phyloP scores from a whole-genome alignment of 2,329 filamentous ascomycete genomes.

The Penicillium vulpinum region DNA sequence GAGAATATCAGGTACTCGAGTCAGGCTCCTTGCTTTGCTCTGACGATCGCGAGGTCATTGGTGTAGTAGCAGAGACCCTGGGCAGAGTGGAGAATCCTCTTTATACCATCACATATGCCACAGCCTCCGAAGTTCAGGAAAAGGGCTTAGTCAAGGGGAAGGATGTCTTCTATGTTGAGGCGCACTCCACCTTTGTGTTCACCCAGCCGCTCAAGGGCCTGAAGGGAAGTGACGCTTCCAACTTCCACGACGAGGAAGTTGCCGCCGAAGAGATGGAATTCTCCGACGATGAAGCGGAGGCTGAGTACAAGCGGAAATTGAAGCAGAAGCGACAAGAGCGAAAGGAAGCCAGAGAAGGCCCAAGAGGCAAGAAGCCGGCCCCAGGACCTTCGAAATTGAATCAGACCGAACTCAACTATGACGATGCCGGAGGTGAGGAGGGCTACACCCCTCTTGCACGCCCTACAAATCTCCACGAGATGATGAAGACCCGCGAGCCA shows the following conservation, averaged over 20 bases:
- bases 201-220: conserved; percentile 74
- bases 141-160: conserved; percentile 68
- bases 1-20: conserved; percentile 83
- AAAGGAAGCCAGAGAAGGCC: conserved; percentile 49
- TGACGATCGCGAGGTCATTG: conserved; percentile 72
- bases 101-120: conserved; percentile 78
- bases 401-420: conserved; percentile 60
- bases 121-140: conserved; percentile 65
- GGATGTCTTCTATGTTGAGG: conserved; percentile 75
- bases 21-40: conserved; percentile 80
- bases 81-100: conserved; percentile 82
- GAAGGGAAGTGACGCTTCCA: conserved; percentile 92
- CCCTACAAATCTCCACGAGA: conserved; percentile 62
- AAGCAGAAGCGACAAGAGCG: conserved; percentile 66
- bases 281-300: conserved; percentile 93
- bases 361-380: conserved; percentile 37
- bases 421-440: conserved; percentile 58
- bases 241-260: conserved; percentile 90
- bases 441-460: conserved; percentile 69
- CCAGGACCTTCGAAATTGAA: conserved; percentile 42
- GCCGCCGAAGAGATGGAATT: conserved; percentile 87
- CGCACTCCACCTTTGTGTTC: conserved; percentile 80
- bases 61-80: conserved; percentile 79
- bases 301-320: conserved; percentile 69
- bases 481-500: conserved; percentile 45